A percentile compares a stretch with the other conserved stretches of the same genome.
Evolutionary conservation across 306 rosid species (phyloP).

Genomic region (Mimosa bimucronata): DNA sequence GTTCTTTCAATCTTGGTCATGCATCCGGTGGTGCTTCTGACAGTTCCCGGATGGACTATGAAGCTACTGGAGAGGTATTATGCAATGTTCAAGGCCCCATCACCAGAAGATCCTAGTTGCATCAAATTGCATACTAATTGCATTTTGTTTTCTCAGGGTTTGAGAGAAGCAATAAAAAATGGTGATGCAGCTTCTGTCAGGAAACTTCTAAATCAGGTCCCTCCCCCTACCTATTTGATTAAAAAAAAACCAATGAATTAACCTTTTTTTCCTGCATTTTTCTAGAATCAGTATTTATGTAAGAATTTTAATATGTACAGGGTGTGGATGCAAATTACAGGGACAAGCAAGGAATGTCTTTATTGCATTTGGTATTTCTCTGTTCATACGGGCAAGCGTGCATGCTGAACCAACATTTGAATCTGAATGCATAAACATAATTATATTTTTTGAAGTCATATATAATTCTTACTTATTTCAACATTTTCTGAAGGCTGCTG

Average conservation of each 20-base stretch:
- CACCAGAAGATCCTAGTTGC: slow-evolving; percentile 20
- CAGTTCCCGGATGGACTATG: slow-evolving; percentile 59
- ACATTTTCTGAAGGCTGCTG: slow-evolving; percentile 75
- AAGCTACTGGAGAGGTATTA: slow-evolving; percentile 87
- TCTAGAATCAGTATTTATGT: slow-evolving; percentile 33
- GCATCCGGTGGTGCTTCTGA: slow-evolving; percentile 43
- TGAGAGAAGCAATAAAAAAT: slow-evolving; percentile 96
- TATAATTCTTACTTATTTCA: slow-evolving; percentile 31
- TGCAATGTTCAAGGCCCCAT: slow-evolving; percentile 24
- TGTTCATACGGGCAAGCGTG: background rate
- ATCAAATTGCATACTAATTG: slow-evolving; percentile 32
- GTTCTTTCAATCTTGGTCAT: slow-evolving; percentile 72
- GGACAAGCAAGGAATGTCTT: slow-evolving; percentile 89
- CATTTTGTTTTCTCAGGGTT: slow-evolving; percentile 61
- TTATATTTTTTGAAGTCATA: slow-evolving; percentile 15
- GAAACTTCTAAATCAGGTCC: slow-evolving; percentile 87
- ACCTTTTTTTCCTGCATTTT: background rate
- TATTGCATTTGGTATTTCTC: slow-evolving; percentile 82
- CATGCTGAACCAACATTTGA: background rate
- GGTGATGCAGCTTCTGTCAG: slow-evolving; percentile 79
- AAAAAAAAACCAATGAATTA: background rate
- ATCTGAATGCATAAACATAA: slow-evolving; percentile 5
- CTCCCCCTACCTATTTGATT: background rate
- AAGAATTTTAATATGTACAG: slow-evolving; percentile 56
- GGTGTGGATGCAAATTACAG: slow-evolving; percentile 95